Conservation (phyloP, 257 asterid species). For the Cinchona pubescens region DNA sequence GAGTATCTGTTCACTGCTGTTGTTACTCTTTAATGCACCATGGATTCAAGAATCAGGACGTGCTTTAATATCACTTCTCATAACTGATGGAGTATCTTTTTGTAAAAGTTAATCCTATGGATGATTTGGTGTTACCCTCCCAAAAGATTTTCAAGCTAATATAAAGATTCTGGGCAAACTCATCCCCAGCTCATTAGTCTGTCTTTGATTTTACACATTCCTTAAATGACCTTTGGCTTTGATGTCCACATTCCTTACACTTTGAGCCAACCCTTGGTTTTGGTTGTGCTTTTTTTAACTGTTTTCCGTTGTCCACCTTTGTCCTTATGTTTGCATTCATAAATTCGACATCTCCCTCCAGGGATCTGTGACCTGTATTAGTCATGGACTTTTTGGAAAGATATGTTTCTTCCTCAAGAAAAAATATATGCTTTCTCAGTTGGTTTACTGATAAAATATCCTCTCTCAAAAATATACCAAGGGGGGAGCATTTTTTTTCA, state of each 20-base stretch:
- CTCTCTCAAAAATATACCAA: too few relatives aligned
- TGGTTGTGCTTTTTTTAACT: neutral
- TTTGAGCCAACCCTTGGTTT: neutral
- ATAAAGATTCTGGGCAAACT: neutral
- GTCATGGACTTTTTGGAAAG: neutral
- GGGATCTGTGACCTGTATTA: neutral
- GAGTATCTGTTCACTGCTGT: neutral
- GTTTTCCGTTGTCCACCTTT: neutral
- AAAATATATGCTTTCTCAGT: too few relatives aligned
- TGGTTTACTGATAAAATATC: too few relatives aligned
- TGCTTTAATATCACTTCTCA: neutral
- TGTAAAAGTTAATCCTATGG: neutral
- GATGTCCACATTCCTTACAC: neutral
- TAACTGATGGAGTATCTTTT: too few relatives aligned
- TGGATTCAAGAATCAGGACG: neutral
- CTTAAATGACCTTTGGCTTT: neutral
- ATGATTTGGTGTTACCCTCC: neutral
- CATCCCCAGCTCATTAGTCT: neutral
- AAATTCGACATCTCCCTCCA: neutral
- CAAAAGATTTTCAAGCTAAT: neutral
- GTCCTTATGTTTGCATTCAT: neutral
- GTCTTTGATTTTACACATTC: too few relatives aligned
- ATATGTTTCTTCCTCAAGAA: too few relatives aligned
- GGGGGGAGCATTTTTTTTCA: too few relatives aligned
- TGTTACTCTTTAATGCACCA: neutral